Evolutionary conservation across 2,329 filamentous ascomycete species (phyloP), one percentile per base, ranked within the genome.

Genomic region (Alternaria incomplexa): DNA sequence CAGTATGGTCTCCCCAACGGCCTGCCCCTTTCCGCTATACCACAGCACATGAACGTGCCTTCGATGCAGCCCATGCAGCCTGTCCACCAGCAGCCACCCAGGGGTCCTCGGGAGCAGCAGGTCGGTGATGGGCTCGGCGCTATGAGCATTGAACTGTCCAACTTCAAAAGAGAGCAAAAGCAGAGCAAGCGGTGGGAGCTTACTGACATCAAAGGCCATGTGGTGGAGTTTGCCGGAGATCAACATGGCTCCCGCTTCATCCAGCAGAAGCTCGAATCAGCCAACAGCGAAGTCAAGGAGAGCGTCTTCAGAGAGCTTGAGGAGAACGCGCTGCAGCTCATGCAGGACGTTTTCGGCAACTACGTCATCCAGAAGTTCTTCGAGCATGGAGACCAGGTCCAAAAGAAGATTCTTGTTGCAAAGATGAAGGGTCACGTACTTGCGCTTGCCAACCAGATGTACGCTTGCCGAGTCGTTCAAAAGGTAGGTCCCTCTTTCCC

Each of bases 351-450:
- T 0, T 99, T 97, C 76, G 96, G 96, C 57, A 99, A 99, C 79
- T 99, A 98, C 76, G 96, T 99, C 36, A 94, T 98, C 43, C 96
- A 99, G 76, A 98, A 97, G 79, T 90, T 98, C 77, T 97, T 98
- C 66, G 95, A 98, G 78, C 93, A 98, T 78, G 95, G 96, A 43
- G 96, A 93, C 70, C 94, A 97, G 80, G 87, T 90, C 0, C 96
- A 99, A 82, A 99, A 99, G 83, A 93, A 91, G 79, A 86, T 91
- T 3, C 81, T 99, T 45, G 93, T 93, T 1, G 89, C 89, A 66
- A 89, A 92, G 79, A 97, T 98, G 93, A 92, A 91, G 78, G 91
- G 91, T 7, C 92, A 94, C 74, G 89, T 98, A 12, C 83, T 92
- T 48, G 87, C 89, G 30, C 82, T 99, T 55, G 97, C 94, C 0